phyloP scores from a whole-genome alignment of 139 green algal genomes.

The Volvox africanus region DNA sequence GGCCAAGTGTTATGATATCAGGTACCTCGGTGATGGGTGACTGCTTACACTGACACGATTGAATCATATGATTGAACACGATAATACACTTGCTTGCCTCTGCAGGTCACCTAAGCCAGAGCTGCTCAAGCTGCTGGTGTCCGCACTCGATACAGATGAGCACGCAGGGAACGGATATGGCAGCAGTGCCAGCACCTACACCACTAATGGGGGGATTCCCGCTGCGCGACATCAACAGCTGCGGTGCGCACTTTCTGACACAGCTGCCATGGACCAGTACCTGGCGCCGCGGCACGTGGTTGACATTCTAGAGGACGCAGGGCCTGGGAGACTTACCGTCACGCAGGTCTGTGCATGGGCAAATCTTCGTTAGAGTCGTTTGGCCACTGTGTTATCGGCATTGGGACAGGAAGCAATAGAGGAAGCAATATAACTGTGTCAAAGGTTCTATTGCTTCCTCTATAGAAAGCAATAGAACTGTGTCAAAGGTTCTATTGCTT shows the following conservation, averaged over 20 bases:
- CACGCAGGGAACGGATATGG: slow-evolving; percentile 32
- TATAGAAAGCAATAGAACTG: no score
- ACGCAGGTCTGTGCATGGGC: slow-evolving; percentile 24
- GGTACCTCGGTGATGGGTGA: slow-evolving; percentile 31
- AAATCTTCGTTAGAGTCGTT: no score
- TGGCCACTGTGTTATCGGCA: no score
- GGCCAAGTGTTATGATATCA: slow-evolving; percentile 84
- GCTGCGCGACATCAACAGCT: slow-evolving; percentile 50
- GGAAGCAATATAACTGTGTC: no score
- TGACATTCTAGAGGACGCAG: slow-evolving; percentile 82
- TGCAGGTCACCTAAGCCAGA: slow-evolving; percentile 72
- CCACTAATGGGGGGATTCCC: background rate
- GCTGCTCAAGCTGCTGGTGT: slow-evolving; percentile 63
- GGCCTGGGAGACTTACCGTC: slow-evolving; percentile 20
- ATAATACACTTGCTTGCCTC: background rate
- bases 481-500: no score
- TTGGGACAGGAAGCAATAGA: no score
- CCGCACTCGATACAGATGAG: background rate
- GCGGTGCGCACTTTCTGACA: slow-evolving; percentile 20
- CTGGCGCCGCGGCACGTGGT: slow-evolving; percentile 76
- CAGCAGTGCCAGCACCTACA: background rate
- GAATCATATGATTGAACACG: no score
- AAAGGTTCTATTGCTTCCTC: no score
- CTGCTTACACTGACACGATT: no score
- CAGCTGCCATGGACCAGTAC: slow-evolving; percentile 61